Conservation (phyloP, 768 basidiomycete genomes). For the Tylopilus plumbeoviolaceoides region DNA sequence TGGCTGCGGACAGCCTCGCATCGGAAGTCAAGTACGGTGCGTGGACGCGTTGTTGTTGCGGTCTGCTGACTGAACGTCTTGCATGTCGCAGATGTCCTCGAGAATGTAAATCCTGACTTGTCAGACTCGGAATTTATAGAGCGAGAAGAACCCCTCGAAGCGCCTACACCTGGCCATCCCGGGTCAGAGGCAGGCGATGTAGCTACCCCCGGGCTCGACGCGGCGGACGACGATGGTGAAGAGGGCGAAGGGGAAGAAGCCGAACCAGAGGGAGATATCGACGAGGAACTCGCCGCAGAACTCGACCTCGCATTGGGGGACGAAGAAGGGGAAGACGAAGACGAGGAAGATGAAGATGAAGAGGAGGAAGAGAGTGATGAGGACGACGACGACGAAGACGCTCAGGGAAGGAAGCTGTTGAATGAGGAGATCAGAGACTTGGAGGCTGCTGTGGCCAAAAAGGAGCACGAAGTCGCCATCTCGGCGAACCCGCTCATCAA, state of each 20-base stretch:
- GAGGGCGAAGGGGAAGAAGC: constrained; percentile 56
- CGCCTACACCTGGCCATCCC: constrained; percentile 66
- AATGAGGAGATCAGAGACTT: constrained; percentile 89
- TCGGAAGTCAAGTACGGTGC: constrained; percentile 73
- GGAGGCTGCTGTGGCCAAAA: constrained; percentile 84
- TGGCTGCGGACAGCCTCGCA: constrained; percentile 77
- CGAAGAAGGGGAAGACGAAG: constrained; percentile 59
- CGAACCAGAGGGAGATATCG: constrained; percentile 75
- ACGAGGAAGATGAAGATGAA: constrained; percentile 59
- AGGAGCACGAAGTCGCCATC: constrained; percentile 75
- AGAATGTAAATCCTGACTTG: constrained; percentile 87
- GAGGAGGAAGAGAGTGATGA: constrained; percentile 50
- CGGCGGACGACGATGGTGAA: constrained; percentile 57
- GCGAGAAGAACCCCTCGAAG: constrained; percentile 54
- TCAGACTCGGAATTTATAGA: constrained; percentile 88
- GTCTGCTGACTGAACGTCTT: neutral
- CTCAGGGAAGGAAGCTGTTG: constrained; percentile 72
- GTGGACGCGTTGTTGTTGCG: constrained; percentile 8
- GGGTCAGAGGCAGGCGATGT: constrained; percentile 64
- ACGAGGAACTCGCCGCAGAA: constrained; percentile 85
- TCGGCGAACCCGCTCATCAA: constrained; percentile 85
- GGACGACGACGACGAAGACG: constrained; percentile 79
- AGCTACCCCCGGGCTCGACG: constrained; percentile 49
- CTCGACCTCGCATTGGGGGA: constrained; percentile 77
- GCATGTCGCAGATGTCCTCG: constrained; percentile 60